phyloP scores from a whole-genome alignment of 1,139 yeast genomes.

The Yamadazyma jaroonii region DNA sequence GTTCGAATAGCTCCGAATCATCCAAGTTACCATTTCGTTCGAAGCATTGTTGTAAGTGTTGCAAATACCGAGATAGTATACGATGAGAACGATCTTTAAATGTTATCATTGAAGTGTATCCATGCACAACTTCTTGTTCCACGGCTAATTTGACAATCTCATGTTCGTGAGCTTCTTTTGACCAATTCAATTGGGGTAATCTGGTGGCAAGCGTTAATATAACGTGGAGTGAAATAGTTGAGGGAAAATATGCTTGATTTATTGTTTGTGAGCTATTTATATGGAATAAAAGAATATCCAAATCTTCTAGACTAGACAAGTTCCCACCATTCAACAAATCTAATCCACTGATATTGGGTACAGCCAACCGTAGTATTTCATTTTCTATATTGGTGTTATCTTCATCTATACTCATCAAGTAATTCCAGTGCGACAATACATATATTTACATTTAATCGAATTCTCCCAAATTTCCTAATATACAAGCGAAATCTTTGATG shows the following conservation, averaged over 20 bases:
- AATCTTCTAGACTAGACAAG: conserved; percentile 24
- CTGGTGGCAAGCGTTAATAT: conserved; percentile 32
- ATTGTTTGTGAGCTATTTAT: conserved; percentile 21
- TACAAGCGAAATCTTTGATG: conserved; percentile 44
- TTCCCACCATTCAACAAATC: conserved; percentile 16
- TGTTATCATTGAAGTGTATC: conserved; percentile 19
- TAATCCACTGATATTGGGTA: conserved; percentile 8
- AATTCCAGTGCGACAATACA: neutral
- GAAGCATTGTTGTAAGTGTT: neutral
- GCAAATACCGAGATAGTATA: conserved; percentile 2
- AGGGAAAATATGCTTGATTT: conserved; percentile 6
- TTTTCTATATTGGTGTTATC: conserved; percentile 5
- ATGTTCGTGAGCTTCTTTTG: conserved; percentile 10
- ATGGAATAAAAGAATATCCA: conserved; percentile 30
- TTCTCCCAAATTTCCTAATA: conserved; percentile 42
- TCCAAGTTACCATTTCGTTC: neutral
- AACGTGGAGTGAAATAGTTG: conserved; percentile 24
- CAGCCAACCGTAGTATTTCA: conserved; percentile 7
- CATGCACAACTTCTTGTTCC: conserved; percentile 9
- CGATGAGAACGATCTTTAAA: conserved; percentile 20
- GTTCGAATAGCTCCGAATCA: conserved; percentile 1
- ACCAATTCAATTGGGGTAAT: conserved; percentile 25
- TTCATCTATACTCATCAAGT: neutral
- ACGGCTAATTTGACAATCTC: conserved; percentile 5
- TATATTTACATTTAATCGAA: conserved; percentile 10